Evolutionary conservation across 192 early-diverging fungal genomes (phyloP).

Genomic region (Podila epicladia): DNA sequence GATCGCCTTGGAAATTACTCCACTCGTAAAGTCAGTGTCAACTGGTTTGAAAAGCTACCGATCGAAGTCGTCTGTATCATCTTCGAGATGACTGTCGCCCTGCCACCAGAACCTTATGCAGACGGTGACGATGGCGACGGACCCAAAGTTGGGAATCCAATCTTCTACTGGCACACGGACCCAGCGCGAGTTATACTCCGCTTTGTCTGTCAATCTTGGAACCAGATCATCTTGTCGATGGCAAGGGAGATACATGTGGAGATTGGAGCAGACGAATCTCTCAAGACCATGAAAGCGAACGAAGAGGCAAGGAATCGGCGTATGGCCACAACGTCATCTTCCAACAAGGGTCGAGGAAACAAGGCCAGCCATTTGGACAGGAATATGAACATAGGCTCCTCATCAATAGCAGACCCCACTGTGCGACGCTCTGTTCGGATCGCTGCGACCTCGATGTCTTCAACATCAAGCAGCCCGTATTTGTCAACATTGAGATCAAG

Average conservation of each 20-base stretch:
- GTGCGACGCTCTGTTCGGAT: not conserved
- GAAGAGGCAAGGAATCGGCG: not conserved
- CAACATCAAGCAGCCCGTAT: no score
- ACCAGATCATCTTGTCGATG: conserved; percentile 21
- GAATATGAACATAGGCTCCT: not conserved
- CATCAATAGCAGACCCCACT: no score
- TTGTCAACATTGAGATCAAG: no score
- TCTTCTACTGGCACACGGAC: conserved; percentile 21
- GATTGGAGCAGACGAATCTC: conserved; percentile 18
- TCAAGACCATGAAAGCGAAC: not conserved
- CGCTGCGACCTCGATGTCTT: not conserved
- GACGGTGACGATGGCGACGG: conserved; percentile 26
- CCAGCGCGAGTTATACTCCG: conserved; percentile 8
- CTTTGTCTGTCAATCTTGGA: conserved; percentile 28
- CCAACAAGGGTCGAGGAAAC: not conserved
- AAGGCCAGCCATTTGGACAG: not conserved
- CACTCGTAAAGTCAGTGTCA: not conserved
- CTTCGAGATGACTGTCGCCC: conserved; percentile 6
- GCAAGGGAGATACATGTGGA: conserved; percentile 23
- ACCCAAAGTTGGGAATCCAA: conserved; percentile 7
- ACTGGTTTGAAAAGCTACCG: conserved; percentile 14
- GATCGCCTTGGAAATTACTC: not conserved
- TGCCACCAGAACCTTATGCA: not conserved
- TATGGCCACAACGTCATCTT: not conserved
- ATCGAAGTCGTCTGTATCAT: conserved; percentile 25